Base-by-base conservation (phyloP, 2,329 filamentous ascomycete genomes). In the Sporothrix phasma region DNA sequence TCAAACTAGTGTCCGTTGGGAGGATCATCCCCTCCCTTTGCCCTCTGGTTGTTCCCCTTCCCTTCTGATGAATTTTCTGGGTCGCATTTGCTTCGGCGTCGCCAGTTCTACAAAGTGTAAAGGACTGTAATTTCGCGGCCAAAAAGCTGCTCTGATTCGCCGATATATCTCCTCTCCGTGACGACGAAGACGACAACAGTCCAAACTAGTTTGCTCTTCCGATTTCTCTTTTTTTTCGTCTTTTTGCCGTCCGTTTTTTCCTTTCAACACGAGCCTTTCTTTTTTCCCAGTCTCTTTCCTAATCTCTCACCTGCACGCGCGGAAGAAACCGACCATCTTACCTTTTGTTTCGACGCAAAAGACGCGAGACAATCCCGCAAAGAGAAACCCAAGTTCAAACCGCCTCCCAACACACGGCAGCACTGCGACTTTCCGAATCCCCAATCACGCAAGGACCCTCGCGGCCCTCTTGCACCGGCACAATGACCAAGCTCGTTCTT, bases 401-500 rank as follows among this genome's bases (percentile, higher is more conserved):
- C 26, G 17, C 34, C 34, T 11, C 34, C 34, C 10, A 37, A 19
- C 17, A 8, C 49, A 4, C 37, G n/a, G 34, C 37, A 39, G 15
- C 3, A 5, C 47, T 31, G 15, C 26, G 19, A 51, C 5, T 51
- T n/a, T 15, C 47, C 26, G 19, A 56, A 39, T 5, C 4, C 37
- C 51, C 51, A 39, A 59, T 41, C 39, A 59, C 54, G 37, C 39
- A 26, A 43, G 26, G 56, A 56, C 49, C 58, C 26, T 51, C 26
- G 61, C 45, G 47, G 22, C 56, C 56, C 39, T 43, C 31, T 15
- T 29, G 49, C 26, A n/a, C 8, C 31, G 59, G 8, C 59, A 51
- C 60, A n/a, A 65, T 65, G 64, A 65, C 64, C 43, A 63, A 46
- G 26, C 19, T 65, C 37, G 63, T 65, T 60, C 61, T 65, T 24